Percentiles rank a stretch among this genome's conserved stretches.
Conservation (phyloP, 2,329 filamentous ascomycete genomes). For the Diaporthe sp. region DNA sequence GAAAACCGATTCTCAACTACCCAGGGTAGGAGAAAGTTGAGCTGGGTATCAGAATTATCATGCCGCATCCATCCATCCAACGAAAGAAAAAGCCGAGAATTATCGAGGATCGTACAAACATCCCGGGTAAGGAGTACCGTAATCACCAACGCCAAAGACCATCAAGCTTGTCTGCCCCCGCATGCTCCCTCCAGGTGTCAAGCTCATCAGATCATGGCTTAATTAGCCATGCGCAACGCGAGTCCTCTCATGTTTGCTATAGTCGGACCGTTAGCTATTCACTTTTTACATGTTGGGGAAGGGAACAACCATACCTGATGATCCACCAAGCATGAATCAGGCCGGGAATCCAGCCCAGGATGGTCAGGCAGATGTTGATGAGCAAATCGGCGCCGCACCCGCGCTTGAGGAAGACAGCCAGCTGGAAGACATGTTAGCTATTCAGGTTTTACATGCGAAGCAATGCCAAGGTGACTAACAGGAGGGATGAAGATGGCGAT, state of each 20-base stretch:
- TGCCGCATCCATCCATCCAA: background rate
- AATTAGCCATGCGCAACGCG: background rate
- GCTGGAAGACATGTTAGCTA: slow-evolving; percentile 2
- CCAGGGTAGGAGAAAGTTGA: background rate
- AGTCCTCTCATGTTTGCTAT: slow-evolving; percentile 25
- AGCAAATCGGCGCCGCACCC: slow-evolving; percentile 35
- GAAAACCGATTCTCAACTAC: slow-evolving; percentile 11
- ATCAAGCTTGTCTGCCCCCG: background rate
- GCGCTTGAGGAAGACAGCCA: slow-evolving; percentile 40
- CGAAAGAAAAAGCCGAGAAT: background rate
- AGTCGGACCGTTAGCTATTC: background rate
- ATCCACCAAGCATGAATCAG: slow-evolving; percentile 42
- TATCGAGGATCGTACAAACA: background rate
- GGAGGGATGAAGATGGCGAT: slow-evolving; percentile 41
- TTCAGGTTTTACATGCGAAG: background rate
- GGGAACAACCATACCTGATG: slow-evolving; percentile 22
- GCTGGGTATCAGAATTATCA: slow-evolving; percentile 19
- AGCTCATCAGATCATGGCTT: background rate
- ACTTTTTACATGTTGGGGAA: no score
- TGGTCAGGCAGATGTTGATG: slow-evolving; percentile 41
- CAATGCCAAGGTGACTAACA: background rate
- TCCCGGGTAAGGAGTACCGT: background rate
- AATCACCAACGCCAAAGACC: background rate
- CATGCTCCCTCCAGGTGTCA: background rate
- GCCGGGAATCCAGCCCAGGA: slow-evolving; percentile 40